Base-by-base conservation (phyloP, 805 yeast genomes). In the Priceomyces haplophilus region DNA sequence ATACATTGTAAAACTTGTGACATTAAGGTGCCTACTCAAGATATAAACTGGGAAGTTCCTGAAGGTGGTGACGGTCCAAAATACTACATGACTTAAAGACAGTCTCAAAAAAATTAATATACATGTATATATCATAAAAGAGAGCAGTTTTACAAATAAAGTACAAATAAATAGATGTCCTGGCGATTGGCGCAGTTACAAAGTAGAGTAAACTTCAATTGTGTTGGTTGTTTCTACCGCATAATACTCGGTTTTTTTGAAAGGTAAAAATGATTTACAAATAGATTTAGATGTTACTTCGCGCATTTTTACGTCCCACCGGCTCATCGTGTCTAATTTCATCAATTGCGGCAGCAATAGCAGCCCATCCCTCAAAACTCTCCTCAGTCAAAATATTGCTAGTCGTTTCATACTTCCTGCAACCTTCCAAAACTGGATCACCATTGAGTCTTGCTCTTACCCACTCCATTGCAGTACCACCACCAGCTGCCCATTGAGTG, bases 61-160 rank as follows among this genome's bases (percentile, higher is more conserved):
- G 98, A 93, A 70, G 98, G 99, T 47, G 97, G 98, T 23, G 99
- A 86, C 62, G 99, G 99, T 11, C 99, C 99, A 44, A 93, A 93
- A 64, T 93, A 93, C 62, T 83, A 83, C 62, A 79, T 88, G 83
- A 83, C 95, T 5, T 83, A 53, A 57, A 13, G 17, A 23, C 4
- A n/a, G n/a, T n/a, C n/a, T n/a, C n/a, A 32, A 32, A 32, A 32
- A 10, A 15, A 30, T 13, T 30, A 30, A n/a, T 13, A 32, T 17
- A 19, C 34, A 32, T 32, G 4, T 7, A 32, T 32, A 21, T 21
- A 21, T 21, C 6, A 21, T 21, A 7, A 6, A 21, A 21, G 24
- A 7, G 8, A 21, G 8, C 8, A 21, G 24, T 7, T 8, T 21
- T 21, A n/a, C n/a, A n/a, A n/a, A n/a, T n/a, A n/a, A n/a, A n/a